Evolutionary conservation across 1,284 basidiomycete genomes (phyloP), one percentile per base, ranked within the genome.

Genomic region (Trichosporon sp.): DNA sequence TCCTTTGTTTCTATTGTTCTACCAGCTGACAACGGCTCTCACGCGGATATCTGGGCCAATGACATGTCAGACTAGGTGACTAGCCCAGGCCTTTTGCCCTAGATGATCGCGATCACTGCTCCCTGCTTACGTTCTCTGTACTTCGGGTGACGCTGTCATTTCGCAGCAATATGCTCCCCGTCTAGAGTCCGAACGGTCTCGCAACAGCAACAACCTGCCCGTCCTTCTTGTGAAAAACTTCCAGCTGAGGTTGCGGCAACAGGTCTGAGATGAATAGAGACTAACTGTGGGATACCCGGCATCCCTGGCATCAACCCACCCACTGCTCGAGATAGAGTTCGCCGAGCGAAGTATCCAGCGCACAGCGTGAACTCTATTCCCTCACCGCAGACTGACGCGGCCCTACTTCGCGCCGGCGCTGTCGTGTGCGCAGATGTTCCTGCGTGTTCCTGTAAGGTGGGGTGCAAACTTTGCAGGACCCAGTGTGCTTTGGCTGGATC

Each of bases 341-440:
- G 51, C 51, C 51, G 51, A 10, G 51, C 51, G 26, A 54, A 54
- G 51, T 54, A 54, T 54, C 51, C 51, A 54, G 51, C 51, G 21
- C 21, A 16, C 19, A 54, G 51, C 51, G 10, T 19, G 10, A 54
- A 54, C 51, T 54, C 51, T 54, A 54, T 54, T 7, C 46, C 16
- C 51, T 46, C 16, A 4, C 43, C 16, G 16, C 16, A 4, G 4
- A 19, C 51, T 54, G 19, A 26, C 51, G 51, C 51, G 51, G 51
- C 51, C 51, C 16, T 4, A 8, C 51, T 21, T 11, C n/a, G 11
- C 21, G 19, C 51, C 51, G 51, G 51, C 19, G 43, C 43, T n/a
- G 43, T 43, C 35, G 35, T 37, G 35, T 37, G 35, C 35, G 35
- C 35, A 37, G 35, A 10, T 10, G 46, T 48, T 19, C 46, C 16